Percentiles rank a stretch among this genome's conserved stretches.
phyloP scores from a whole-genome alignment of 345 rosid species.

The Microcos paniculata region DNA sequence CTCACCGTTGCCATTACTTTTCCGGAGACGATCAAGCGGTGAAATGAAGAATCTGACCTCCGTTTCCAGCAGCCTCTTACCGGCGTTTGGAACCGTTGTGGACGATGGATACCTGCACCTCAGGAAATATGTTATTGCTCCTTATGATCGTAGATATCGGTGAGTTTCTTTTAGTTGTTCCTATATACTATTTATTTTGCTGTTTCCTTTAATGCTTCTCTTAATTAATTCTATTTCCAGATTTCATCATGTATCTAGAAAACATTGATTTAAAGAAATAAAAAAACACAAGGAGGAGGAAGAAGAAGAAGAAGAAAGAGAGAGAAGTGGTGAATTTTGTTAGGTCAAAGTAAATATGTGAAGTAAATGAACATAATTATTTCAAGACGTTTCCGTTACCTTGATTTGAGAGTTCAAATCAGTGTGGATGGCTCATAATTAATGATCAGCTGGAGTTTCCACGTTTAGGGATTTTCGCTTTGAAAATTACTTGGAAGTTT shows the following conservation, averaged over 20 bases:
- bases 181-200: neutral
- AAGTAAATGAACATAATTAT: too few species aligned
- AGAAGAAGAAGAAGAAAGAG: too few species aligned
- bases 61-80: slow-evolving; percentile 80
- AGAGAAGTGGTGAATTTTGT: too few species aligned
- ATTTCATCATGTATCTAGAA: too few species aligned
- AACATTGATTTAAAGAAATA: too few species aligned
- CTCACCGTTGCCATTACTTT: slow-evolving; percentile 46
- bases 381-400: too few species aligned
- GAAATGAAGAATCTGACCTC: slow-evolving; percentile 62
- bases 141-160: slow-evolving; percentile 92
- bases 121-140: slow-evolving; percentile 57
- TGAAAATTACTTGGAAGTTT: neutral
- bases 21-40: slow-evolving; percentile 55
- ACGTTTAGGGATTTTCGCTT: neutral
- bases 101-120: slow-evolving; percentile 47
- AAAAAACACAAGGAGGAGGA: too few species aligned
- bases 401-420: too few species aligned
- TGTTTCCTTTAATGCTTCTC: neutral
- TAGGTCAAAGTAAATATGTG: too few species aligned
- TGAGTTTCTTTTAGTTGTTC: slow-evolving; percentile 18
- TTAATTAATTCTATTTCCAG: too few species aligned
- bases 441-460: neutral
- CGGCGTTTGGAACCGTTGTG: slow-evolving; percentile 79
- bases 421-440: too few species aligned